phyloP scores from a whole-genome alignment of 495 filamentous ascomycete species.

The Aspergillus biplanus region DNA sequence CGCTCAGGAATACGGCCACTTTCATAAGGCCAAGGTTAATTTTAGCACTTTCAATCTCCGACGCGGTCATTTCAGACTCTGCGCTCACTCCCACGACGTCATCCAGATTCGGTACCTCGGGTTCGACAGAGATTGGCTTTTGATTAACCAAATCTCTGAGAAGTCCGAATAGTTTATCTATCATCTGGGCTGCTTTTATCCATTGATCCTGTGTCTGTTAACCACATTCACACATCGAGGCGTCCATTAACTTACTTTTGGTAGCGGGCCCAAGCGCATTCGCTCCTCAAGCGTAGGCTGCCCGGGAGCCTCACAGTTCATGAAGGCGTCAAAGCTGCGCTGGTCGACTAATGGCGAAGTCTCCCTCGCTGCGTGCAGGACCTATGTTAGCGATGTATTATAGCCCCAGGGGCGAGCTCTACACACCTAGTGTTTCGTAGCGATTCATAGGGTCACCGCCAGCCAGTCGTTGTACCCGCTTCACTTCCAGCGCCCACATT shows the following conservation, averaged over 20 bases:
- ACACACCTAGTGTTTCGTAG: conserved; percentile 46
- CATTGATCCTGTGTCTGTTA: conserved; percentile 38
- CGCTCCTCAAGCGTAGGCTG: conserved; percentile 46
- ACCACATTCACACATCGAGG: conserved; percentile 5
- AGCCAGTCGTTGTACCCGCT: conserved; percentile 45
- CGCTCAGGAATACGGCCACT: conserved; percentile 39
- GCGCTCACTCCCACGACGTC: conserved; percentile 28
- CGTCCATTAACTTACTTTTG: conserved; percentile 35
- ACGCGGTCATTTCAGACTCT: conserved; percentile 37
- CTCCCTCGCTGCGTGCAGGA: conserved; percentile 33
- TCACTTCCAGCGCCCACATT: conserved; percentile 46
- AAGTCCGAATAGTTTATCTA: conserved; percentile 40
- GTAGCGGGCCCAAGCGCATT: conserved; percentile 45
- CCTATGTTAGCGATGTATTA: conserved; percentile 13
- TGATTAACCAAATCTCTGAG: conserved; percentile 39
- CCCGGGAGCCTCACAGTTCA: conserved; percentile 47
- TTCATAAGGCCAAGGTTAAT: conserved; percentile 40
- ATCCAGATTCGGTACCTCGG: conserved; percentile 35
- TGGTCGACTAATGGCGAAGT: conserved; percentile 34
- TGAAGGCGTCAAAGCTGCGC: conserved; percentile 45
- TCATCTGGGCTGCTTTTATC: conserved; percentile 40
- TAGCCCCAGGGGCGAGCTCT: not conserved
- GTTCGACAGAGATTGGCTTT: conserved; percentile 34
- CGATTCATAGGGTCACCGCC: conserved; percentile 40
- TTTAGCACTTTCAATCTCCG: conserved; percentile 38